These are phyloP conservation scores for Pseudogymnoascus sp. DNA, from an alignment of 2,329 filamentous ascomycete genomes.

Conservation along the genomic window DNA sequence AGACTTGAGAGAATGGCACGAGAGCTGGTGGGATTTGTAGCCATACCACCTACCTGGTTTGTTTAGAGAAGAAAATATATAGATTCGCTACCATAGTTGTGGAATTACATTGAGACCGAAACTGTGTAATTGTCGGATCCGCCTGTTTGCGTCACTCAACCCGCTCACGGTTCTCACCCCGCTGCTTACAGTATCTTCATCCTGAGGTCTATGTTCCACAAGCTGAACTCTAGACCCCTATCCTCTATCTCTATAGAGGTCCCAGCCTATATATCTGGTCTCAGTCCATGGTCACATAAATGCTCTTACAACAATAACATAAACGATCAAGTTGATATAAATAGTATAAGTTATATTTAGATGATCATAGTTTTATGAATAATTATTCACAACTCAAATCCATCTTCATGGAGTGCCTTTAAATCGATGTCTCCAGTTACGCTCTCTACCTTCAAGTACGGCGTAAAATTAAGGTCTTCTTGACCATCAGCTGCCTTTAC, in stretches of 20 bases:
- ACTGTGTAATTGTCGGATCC: background rate
- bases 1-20: conserved; percentile 55
- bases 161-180: no score
- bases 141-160: background rate
- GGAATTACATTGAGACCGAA: background rate
- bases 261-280: no score
- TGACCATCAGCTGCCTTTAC: conserved; percentile 30
- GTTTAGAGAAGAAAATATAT: background rate
- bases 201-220: no score
- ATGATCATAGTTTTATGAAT: background rate
- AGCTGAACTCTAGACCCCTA: no score
- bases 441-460: conserved; percentile 42
- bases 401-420: conserved; percentile 54
- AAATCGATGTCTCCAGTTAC: conserved; percentile 48
- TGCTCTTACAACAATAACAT: no score
- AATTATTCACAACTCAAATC: conserved; percentile 35
- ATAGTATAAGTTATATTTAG: background rate
- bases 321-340: background rate
- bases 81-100: background rate
- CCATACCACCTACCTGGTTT: background rate
- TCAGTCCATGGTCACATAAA: no score
- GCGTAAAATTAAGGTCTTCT: conserved; percentile 37
- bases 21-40: conserved; percentile 53
- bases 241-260: no score
- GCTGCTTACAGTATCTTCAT: no score